A percentile compares a stretch with the other conserved stretches of the same genome.
These are phyloP conservation scores for Trypanosoma melophagium DNA, from an alignment of 208 protist species.

Conservation along the genomic window DNA sequence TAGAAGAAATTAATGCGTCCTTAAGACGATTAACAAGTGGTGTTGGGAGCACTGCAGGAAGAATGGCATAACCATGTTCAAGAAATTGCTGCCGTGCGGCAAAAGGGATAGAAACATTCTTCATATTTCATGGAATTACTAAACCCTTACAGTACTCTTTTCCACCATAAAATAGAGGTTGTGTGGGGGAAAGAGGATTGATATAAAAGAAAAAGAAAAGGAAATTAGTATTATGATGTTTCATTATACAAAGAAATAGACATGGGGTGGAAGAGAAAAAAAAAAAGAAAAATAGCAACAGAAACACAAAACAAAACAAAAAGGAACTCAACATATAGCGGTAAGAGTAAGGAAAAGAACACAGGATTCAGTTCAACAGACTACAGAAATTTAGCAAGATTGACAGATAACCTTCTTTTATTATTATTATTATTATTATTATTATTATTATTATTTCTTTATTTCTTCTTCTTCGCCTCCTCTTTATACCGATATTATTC, in stretches of 20 bases:
- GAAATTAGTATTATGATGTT: background rate
- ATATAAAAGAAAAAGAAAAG: slow-evolving; percentile 1
- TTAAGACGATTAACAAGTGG: slow-evolving; percentile 44
- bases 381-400: background rate
- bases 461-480: background rate
- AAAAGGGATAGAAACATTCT: slow-evolving; percentile 32
- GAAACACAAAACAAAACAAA: slow-evolving; percentile 5
- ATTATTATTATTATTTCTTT: no score
- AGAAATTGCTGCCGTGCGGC: slow-evolving; percentile 73
- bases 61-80: slow-evolving; percentile 74
- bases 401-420: slow-evolving; percentile 14
- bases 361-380: background rate
- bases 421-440: background rate
- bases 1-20: slow-evolving; percentile 39
- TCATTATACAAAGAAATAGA: background rate
- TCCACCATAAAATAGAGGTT: background rate
- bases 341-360: background rate
- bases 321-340: background rate
- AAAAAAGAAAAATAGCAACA: background rate
- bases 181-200: background rate
- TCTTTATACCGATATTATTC: background rate
- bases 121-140: slow-evolving; percentile 29
- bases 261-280: slow-evolving; percentile 14
- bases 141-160: background rate
- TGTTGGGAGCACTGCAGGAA: slow-evolving; percentile 43